Evolutionary conservation across 345 rosid species (phyloP), one percentile per base, ranked within the genome.

Genomic region (Conringia planisiliqua): DNA sequence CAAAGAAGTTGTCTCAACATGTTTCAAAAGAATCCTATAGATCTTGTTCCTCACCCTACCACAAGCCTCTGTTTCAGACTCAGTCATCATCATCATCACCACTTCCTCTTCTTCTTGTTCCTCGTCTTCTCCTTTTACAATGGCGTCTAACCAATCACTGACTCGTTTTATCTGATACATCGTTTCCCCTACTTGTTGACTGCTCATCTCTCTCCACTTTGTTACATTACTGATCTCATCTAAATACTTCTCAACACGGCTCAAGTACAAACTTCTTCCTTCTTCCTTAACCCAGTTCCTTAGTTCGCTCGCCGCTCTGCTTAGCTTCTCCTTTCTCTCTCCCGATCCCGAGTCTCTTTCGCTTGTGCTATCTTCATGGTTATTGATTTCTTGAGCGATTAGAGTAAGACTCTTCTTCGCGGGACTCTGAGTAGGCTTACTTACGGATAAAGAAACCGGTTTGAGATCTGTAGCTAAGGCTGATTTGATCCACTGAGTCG

Each of bases 141-240:
- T 78, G 54, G 46, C 32, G 40, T 88, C 96, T 33, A 92, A 71
- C 90, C 88, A 88, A 44, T 86, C 88, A 71, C 82, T 85, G 67
- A 89, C 80, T 73, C 80, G 77, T 83, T 88, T 89, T n/a, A 88
- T 80, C 74, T 56, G 85, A 48, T 36, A 74, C 96, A 92, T 82
- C 29, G 71, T 81, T 44, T 80, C 86, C 10, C 81, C 82, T 33
- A 81, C 81, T 58, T 82, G 81, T 17, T 71, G 66, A 70, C 83
- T 85, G 10, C 44, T 75, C 74, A 80, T 68, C 33, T 82, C 67
- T 44, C 60, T 70, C 9, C 79, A 76, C 55, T 66, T 62, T 44
- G 70, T 62, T 57, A 54, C 68, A 32, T 63, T 68, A 4, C 77
- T 44, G 17, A 88, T 82, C 66, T 81, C 78, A 47, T 89, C 88